Evolutionary conservation across 2,329 filamentous ascomycete species (phyloP).

Genomic region (Exophiala alcalophila): DNA sequence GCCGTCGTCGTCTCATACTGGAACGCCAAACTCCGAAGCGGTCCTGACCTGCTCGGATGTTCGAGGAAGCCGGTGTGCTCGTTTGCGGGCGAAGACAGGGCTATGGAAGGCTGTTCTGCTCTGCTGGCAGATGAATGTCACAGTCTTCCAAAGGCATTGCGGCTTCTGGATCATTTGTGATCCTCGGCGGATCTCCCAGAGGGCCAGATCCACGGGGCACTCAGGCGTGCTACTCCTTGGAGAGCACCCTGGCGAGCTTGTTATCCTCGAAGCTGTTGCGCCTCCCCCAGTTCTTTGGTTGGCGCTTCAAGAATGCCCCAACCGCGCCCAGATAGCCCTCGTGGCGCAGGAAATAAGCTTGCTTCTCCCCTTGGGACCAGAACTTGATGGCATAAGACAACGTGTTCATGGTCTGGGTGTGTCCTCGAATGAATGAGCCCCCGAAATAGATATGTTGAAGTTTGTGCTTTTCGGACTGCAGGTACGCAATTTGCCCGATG

Average conservation of each 20-base stretch:
- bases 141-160: no score
- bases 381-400: conserved; percentile 95
- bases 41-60: no score
- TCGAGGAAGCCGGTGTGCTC: no score
- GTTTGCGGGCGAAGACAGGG: no score
- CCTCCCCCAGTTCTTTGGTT: conserved; percentile 87
- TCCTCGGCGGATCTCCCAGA: no score
- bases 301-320: conserved; percentile 87
- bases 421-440: conserved; percentile 92
- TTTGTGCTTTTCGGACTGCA: conserved; percentile 94
- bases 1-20: no score
- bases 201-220: no score
- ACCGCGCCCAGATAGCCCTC: conserved; percentile 94
- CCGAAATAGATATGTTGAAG: conserved; percentile 95
- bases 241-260: conserved; percentile 23
- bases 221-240: conserved; percentile 25
- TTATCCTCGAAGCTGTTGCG: conserved; percentile 68
- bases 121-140: no score
- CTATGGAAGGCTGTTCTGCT: no score
- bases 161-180: no score
- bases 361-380: conserved; percentile 90
- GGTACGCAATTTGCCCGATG: conserved; percentile 83
- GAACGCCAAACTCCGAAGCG: no score
- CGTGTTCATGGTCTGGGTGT: conserved; percentile 97
- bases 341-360: conserved; percentile 92